These are phyloP conservation scores for Lactarius hengduanensis DNA, from an alignment of 768 basidiomycete species.

Conservation along the genomic window DNA sequence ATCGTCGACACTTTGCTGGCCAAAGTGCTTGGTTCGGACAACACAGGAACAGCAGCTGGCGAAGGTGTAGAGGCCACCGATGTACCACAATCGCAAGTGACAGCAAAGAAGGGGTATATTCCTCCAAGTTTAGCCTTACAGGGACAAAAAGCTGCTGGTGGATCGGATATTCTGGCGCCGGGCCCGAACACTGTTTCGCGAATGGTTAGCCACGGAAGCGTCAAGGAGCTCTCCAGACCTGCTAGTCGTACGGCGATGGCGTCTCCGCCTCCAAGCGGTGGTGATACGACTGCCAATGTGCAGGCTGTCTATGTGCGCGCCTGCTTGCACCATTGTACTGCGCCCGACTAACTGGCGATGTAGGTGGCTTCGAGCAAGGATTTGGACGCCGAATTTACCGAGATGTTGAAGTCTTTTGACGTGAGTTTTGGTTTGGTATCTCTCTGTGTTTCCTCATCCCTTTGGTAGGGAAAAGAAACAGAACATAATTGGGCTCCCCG, in stretches of 20 bases:
- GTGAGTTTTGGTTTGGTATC: conserved; percentile 40
- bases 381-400: conserved; percentile 78
- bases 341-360: conserved; percentile 6
- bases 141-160: conserved; percentile 44
- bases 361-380: conserved; percentile 85
- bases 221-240: conserved; percentile 53
- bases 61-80: conserved; percentile 65
- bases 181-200: conserved; percentile 40
- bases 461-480: conserved; percentile 82
- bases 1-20: conserved; percentile 79
- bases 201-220: conserved; percentile 48
- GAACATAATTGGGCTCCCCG: conserved; percentile 93
- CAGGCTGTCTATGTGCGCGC: conserved; percentile 66
- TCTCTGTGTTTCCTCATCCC: background rate
- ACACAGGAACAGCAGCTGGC: conserved; percentile 41
- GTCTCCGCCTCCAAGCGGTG: conserved; percentile 42
- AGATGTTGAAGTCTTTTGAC: conserved; percentile 80
- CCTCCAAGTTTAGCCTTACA: conserved; percentile 72
- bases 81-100: conserved; percentile 33
- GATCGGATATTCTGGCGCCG: conserved; percentile 26
- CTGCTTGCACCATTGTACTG: background rate
- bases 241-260: conserved; percentile 56
- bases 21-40: conserved; percentile 54
- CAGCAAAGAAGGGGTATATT: conserved; percentile 54
- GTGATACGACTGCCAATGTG: conserved; percentile 47